These are phyloP conservation scores for Atalantia buxifolia DNA, from an alignment of 345 rosid genomes.

Conservation along the genomic window DNA sequence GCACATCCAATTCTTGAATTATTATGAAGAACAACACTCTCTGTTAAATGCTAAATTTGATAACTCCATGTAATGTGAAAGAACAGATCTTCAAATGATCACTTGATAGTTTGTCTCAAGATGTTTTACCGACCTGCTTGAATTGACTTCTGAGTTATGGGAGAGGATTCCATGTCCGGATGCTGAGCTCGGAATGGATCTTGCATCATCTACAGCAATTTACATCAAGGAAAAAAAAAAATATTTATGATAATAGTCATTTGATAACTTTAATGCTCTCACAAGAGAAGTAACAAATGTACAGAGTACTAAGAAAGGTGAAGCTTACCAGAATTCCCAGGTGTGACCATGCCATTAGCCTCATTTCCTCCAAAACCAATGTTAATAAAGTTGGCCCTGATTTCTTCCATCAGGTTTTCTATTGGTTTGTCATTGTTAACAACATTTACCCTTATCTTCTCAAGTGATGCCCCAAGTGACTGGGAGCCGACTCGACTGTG, in stretches of 20 bases:
- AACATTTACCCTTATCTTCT: slow-evolving; percentile 34
- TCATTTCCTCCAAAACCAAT: slow-evolving; percentile 26
- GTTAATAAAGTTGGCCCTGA: slow-evolving; percentile 34
- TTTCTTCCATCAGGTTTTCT: slow-evolving; percentile 34
- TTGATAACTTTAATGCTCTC: slow-evolving; percentile 1
- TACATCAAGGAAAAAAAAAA: slow-evolving; percentile 6
- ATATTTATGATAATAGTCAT: background rate
- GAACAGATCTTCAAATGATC: background rate
- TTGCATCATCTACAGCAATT: slow-evolving; percentile 50
- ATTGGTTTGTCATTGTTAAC: slow-evolving; percentile 21
- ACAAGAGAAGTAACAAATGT: background rate
- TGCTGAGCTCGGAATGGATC: slow-evolving; percentile 66
- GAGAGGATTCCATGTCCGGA: slow-evolving; percentile 48
- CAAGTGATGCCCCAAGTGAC: slow-evolving; percentile 38
- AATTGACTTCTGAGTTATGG: slow-evolving; percentile 27
- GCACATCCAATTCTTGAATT: slow-evolving; percentile 1
- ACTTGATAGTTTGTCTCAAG: background rate
- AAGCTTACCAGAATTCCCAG: slow-evolving; percentile 56
- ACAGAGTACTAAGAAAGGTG: background rate
- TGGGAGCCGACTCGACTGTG: slow-evolving; percentile 41
- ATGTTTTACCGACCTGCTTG: slow-evolving; percentile 35
- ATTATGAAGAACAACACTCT: background rate
- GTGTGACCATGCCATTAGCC: slow-evolving; percentile 38
- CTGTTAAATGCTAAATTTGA: background rate
- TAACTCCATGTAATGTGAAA: background rate